phyloP scores from a whole-genome alignment of 352 stramenopile genomes.

The Phytopythium litorale region DNA sequence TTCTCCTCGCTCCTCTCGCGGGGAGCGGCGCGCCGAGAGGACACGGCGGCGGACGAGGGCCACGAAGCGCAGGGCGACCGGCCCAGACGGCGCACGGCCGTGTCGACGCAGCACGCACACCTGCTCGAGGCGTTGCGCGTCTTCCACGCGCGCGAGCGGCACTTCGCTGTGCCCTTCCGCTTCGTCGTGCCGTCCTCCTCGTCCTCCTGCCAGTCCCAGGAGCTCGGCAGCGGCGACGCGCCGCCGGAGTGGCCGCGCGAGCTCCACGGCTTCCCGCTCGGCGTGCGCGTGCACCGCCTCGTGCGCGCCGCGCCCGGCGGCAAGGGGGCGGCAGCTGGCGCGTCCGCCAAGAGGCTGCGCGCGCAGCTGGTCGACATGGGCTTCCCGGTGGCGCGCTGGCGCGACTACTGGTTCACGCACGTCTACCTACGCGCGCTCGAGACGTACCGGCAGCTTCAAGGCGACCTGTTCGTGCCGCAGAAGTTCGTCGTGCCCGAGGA shows the following conservation, averaged over 20 bases:
- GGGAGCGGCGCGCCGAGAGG: too few relatives aligned
- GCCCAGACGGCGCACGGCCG: not conserved
- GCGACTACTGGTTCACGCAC: conserved; percentile 58
- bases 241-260: conserved; percentile 32
- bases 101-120: conserved; percentile 11
- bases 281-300: conserved; percentile 52
- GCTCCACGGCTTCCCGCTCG: conserved; percentile 47
- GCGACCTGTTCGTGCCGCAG: conserved; percentile 90
- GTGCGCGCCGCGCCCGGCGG: conserved; percentile 27
- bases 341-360: conserved; percentile 20
- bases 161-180: conserved; percentile 57
- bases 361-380: conserved; percentile 43
- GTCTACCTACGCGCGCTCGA: conserved; percentile 72
- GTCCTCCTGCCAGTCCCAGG: conserved; percentile 6
- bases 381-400: conserved; percentile 57
- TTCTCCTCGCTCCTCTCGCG: not conserved
- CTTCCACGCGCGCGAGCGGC: conserved; percentile 51
- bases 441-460: conserved; percentile 74
- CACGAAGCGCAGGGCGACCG: too few relatives aligned
- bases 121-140: conserved; percentile 44
- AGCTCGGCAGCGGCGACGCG: too few relatives aligned
- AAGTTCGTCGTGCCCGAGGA: conserved; percentile 85
- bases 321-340: conserved; percentile 12
- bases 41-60: not conserved
- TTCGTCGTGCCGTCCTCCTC: conserved; percentile 38